phyloP scores from a whole-genome alignment of 371 early-diverging fungal species.

The Synchytrium microbalum region DNA sequence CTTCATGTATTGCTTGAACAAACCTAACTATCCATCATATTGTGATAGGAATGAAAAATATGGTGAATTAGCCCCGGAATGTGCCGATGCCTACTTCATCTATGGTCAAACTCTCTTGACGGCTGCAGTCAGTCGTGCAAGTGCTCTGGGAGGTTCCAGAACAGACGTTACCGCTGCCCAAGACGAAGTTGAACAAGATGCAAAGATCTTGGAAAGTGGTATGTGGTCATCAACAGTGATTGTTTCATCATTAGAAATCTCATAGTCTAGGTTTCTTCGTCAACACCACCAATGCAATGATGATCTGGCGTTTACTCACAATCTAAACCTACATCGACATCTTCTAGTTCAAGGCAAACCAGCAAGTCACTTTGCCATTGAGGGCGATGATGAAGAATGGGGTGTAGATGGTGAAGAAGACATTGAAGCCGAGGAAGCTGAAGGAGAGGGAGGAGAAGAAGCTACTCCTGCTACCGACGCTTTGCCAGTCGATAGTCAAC shows the following conservation, averaged over 20 bases:
- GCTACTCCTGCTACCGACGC: slow-evolving; percentile 26
- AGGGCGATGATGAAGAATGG: slow-evolving; percentile 45
- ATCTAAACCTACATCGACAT: slow-evolving; percentile 10
- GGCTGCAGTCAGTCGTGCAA: slow-evolving; percentile 67
- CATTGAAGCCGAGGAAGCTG: slow-evolving; percentile 23
- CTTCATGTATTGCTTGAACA: not conserved
- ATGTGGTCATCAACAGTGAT: not conserved
- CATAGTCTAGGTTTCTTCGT: not conserved
- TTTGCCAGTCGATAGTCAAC: not conserved
- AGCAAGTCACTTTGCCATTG: slow-evolving; percentile 20
- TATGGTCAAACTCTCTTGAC: slow-evolving; percentile 75
- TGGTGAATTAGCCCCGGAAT: slow-evolving; percentile 60
- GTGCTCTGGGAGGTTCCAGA: slow-evolving; percentile 40
- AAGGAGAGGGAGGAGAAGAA: slow-evolving; percentile 28
- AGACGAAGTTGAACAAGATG: slow-evolving; percentile 4
- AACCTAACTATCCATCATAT: slow-evolving; percentile 8
- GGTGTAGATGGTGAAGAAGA: slow-evolving; percentile 38
- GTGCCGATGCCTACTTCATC: slow-evolving; percentile 67
- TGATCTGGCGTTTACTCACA: slow-evolving; percentile 1
- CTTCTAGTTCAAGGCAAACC: slow-evolving; percentile 8
- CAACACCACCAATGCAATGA: not conserved
- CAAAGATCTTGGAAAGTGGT: slow-evolving; percentile 5
- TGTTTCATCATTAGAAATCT: not conserved
- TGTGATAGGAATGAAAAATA: slow-evolving; percentile 50
- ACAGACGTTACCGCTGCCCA: not conserved